These are phyloP conservation scores for Phytophthora tubulina DNA, from an alignment of 352 stramenopile species.

Conservation along the genomic window DNA sequence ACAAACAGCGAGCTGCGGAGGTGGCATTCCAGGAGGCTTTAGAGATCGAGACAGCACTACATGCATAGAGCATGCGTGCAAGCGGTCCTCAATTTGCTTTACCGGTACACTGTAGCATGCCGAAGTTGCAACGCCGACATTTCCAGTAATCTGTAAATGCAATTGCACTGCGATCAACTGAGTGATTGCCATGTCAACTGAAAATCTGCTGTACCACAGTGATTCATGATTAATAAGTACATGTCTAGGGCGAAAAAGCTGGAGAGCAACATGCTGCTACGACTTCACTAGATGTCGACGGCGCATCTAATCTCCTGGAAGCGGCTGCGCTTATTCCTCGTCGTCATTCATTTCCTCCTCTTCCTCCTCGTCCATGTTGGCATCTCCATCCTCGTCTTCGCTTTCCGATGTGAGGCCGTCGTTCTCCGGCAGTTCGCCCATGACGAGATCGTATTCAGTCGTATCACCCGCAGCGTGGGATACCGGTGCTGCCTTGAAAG, in stretches of 20 bases:
- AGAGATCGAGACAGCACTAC: too few species aligned
- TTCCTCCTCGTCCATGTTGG: conserved; percentile 52
- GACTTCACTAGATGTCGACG: conserved; percentile 31
- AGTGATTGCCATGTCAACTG: too few species aligned
- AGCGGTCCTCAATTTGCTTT: too few species aligned
- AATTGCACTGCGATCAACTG: too few species aligned
- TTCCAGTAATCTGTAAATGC: too few species aligned
- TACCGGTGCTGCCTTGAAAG: conserved; percentile 58
- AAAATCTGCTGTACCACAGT: conserved; percentile 19
- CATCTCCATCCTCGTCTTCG: conserved; percentile 42
- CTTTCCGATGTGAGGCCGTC: conserved; percentile 73
- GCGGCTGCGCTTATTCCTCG: conserved; percentile 40
- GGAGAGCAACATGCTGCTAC: conserved; percentile 27
- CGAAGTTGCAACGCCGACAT: too few species aligned
- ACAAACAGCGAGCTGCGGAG: too few species aligned
- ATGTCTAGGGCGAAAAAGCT: conserved; percentile 33
- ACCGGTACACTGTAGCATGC: too few species aligned
- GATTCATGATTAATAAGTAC: conserved; percentile 46
- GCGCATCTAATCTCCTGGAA: conserved; percentile 15
- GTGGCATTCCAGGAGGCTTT: too few species aligned
- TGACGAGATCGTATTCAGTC: conserved; percentile 85
- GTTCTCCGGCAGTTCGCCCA: conserved; percentile 81
- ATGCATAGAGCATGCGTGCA: too few species aligned
- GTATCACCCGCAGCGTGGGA: conserved; percentile 74
- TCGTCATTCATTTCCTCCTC: conserved; percentile 55